A percentile compares a stretch with the other conserved stretches of the same genome.
Conservation (phyloP, 2,329 filamentous ascomycete genomes). For the Botrytis paeoniae region DNA sequence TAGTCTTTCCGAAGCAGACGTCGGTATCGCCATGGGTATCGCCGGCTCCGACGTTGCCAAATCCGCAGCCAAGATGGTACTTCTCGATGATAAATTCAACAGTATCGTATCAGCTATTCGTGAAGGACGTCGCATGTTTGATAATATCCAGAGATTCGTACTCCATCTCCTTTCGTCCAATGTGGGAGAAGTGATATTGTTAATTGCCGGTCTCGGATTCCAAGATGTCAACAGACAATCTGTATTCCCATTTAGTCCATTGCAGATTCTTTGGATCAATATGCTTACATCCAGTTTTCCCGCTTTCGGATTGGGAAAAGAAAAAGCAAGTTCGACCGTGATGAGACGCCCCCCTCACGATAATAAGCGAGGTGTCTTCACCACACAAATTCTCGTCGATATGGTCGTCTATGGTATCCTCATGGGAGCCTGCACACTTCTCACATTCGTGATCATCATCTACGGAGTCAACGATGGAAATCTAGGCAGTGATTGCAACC, state of each 20-base stretch:
- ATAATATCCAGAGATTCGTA: slow-evolving; percentile 56
- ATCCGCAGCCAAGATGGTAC: slow-evolving; percentile 53
- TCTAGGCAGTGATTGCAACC: slow-evolving; percentile 61
- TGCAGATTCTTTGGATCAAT: slow-evolving; percentile 62
- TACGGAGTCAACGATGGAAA: slow-evolving; percentile 56
- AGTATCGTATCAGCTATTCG: slow-evolving; percentile 51
- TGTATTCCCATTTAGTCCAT: slow-evolving; percentile 56
- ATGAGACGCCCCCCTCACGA: slow-evolving; percentile 78
- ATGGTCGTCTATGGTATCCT: slow-evolving; percentile 76
- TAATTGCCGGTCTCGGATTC: slow-evolving; percentile 57
- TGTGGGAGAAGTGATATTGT: slow-evolving; percentile 54
- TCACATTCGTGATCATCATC: slow-evolving; percentile 61
- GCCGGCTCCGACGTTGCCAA: slow-evolving; percentile 64
- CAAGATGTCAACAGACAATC: slow-evolving; percentile 51
- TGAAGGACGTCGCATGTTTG: slow-evolving; percentile 52
- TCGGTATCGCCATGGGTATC: slow-evolving; percentile 59
- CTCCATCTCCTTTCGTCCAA: slow-evolving; percentile 54
- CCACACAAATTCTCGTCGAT: slow-evolving; percentile 73
- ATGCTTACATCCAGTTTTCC: slow-evolving; percentile 67
- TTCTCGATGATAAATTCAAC: slow-evolving; percentile 54
- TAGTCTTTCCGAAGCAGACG: slow-evolving; percentile 51
- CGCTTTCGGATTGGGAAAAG: slow-evolving; percentile 82
- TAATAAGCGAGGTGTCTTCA: slow-evolving; percentile 67
- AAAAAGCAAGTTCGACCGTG: slow-evolving; percentile 70
- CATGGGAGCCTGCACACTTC: slow-evolving; percentile 68